Evolutionary conservation across 192 early-diverging fungal genomes (phyloP).

Genomic region (Allomyces arbusculus): DNA sequence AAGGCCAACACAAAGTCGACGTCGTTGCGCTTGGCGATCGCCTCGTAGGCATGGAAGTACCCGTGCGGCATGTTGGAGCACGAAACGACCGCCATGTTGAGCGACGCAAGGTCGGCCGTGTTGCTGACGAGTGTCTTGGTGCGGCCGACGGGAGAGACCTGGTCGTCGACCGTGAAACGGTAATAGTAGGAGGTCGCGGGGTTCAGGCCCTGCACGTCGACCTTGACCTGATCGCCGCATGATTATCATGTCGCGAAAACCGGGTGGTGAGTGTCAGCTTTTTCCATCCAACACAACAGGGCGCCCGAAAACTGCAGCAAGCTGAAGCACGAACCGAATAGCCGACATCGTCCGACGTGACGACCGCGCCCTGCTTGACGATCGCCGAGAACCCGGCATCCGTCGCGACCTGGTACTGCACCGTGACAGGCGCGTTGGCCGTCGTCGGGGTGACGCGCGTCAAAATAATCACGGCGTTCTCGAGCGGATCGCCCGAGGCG

Average conservation of each 20-base stretch:
- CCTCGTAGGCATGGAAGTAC: conserved; percentile 18
- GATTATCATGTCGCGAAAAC: too few relatives aligned
- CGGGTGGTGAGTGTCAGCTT: too few relatives aligned
- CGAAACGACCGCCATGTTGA: conserved; percentile 15
- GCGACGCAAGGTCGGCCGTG: neutral
- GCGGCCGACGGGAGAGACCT: conserved; percentile 5
- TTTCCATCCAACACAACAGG: too few relatives aligned
- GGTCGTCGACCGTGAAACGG: conserved; percentile 4
- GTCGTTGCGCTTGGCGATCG: conserved; percentile 7
- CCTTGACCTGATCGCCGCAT: conserved; percentile 9
- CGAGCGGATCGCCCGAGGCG: neutral
- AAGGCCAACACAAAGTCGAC: conserved; percentile 19
- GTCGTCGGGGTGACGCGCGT: neutral
- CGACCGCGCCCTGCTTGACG: neutral
- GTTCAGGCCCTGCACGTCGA: conserved; percentile 12
- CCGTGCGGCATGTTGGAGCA: conserved; percentile 16
- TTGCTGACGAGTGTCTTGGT: conserved; percentile 10
- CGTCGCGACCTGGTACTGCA: neutral
- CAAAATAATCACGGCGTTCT: neutral
- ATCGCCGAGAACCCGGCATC: neutral
- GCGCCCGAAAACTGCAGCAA: too few relatives aligned
- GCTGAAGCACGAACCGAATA: neutral
- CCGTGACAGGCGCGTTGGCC: neutral
- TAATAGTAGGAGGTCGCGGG: conserved; percentile 15
- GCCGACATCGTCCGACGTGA: neutral